A percentile compares a stretch with the other conserved stretches of the same genome.
Conservation (phyloP, 2,329 filamentous ascomycete genomes). For the Fusarium sp. region DNA sequence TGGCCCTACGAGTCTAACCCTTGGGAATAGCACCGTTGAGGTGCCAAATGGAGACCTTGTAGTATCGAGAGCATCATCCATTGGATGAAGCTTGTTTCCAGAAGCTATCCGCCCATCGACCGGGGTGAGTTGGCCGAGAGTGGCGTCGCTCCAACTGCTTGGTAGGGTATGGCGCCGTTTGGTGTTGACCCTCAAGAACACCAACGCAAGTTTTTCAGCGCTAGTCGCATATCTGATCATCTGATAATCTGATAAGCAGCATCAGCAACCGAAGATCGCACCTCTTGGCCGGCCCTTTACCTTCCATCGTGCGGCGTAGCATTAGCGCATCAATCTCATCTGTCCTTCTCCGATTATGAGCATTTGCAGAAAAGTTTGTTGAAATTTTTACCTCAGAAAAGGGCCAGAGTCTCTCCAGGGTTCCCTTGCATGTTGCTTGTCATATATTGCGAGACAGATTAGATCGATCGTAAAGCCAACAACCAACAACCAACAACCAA, state of each 20-base stretch:
- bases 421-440: not conserved
- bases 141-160: constrained; percentile 3
- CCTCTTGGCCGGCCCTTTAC: not conserved
- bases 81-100: constrained; percentile 11
- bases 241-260: constrained; percentile 26
- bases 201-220: constrained; percentile 1
- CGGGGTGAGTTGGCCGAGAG: constrained; percentile 7
- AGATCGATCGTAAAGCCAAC: not conserved
- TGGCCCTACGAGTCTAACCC: not conserved
- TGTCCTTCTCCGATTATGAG: not conserved
- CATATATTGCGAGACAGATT: not conserved
- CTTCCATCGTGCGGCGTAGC: not conserved
- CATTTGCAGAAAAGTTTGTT: not conserved
- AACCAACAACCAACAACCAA: not conserved
- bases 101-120: not conserved
- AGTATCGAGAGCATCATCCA: not conserved
- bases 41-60: not conserved
- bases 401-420: not conserved
- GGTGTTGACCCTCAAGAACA: not conserved
- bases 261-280: constrained; percentile 1
- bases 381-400: not conserved
- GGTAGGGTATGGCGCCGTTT: not conserved
- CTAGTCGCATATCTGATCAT: constrained; percentile 16
- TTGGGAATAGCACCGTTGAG: constrained; percentile 3
- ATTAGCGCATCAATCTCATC: not conserved